Base-by-base conservation (phyloP, 2,329 filamentous ascomycete genomes). In the Mycosphaerelloides madeirae region DNA sequence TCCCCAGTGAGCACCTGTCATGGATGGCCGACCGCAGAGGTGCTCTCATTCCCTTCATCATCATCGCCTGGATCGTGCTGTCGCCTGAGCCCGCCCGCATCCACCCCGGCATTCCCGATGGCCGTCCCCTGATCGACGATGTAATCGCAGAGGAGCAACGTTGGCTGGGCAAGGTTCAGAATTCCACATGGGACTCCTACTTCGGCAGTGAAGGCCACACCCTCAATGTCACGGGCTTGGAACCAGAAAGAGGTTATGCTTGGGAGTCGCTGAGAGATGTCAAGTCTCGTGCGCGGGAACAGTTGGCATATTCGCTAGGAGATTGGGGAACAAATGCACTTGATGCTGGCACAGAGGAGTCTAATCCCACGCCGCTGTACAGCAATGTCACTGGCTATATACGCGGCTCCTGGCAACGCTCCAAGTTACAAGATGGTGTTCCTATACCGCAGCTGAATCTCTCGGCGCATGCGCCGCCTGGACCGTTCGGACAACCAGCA, bases 331-430 rank as follows among this genome's bases (percentile, higher is more conserved):
- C 48, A 29, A 58, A 55, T 18, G 56, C 53, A 14, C 49, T 64
- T 11, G 54, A 64, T 19, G 63, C 68, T 2, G 65, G 68, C 2
- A 62, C 71, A 29, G 68, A 70, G 12, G 56, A 52, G 2, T 41
- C 47, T 9, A 50, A 58, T 39, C 65, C 71, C 6, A 67, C 84
- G 42, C 74, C 77, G 1, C 70, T 83, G n/a, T 95, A 90, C 75
- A 78, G 78, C 60, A 91, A 94, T 61, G 77, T 85, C 5, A 89
- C 87, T 2, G 86, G 88, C 3, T 81, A 81, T 25, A 73, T 94
- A 29, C 77, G 81, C 37, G 88, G 88, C n/a, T 73, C 81, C 45
- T 95, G 87, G 85, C 72, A 81, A 43, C 80, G 81, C 34, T 75
- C 71, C 38, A 73, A 71, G 33, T 73, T 77, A 68, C 57, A 71